Conservation (phyloP, 164 flowering plant species). For the Paratinospora sagittata region DNA sequence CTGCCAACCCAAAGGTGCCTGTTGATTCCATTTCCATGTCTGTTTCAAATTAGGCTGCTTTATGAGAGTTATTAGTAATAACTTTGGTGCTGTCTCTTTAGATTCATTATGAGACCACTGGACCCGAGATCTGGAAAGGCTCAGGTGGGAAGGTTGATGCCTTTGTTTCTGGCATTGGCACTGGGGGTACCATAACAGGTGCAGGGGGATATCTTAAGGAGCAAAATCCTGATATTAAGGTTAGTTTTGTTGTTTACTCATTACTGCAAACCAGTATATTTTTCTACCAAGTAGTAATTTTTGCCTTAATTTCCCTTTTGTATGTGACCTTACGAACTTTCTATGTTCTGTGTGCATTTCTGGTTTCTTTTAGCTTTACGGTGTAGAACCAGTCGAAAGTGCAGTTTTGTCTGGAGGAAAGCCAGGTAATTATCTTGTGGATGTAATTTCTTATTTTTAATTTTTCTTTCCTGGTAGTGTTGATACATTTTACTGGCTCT, state of each 20-base stretch:
- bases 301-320: background rate
- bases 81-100: slow-evolving; percentile 14
- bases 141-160: slow-evolving; percentile 66
- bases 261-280: background rate
- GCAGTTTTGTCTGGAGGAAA: slow-evolving; percentile 69
- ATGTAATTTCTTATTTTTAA: background rate
- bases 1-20: slow-evolving; percentile 64
- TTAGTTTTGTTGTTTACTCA: slow-evolving; percentile 20
- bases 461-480: background rate
- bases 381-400: slow-evolving; percentile 84
- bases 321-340: background rate
- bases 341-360: background rate
- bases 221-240: slow-evolving; percentile 63
- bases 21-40: background rate
- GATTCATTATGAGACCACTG: slow-evolving; percentile 85
- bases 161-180: slow-evolving; percentile 74
- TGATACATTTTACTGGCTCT: background rate
- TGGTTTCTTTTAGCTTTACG: slow-evolving; percentile 43
- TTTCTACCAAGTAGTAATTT: background rate
- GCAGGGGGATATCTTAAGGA: slow-evolving; percentile 67
- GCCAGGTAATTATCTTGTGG: slow-evolving; percentile 52
- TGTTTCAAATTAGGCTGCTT: background rate
- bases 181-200: slow-evolving; percentile 83
- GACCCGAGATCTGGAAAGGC: slow-evolving; percentile 83
- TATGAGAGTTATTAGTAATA: background rate